These are phyloP conservation scores for Bryum argenteum DNA, from an alignment of 225 moss, liverwort and hornwort species.

Conservation along the genomic window DNA sequence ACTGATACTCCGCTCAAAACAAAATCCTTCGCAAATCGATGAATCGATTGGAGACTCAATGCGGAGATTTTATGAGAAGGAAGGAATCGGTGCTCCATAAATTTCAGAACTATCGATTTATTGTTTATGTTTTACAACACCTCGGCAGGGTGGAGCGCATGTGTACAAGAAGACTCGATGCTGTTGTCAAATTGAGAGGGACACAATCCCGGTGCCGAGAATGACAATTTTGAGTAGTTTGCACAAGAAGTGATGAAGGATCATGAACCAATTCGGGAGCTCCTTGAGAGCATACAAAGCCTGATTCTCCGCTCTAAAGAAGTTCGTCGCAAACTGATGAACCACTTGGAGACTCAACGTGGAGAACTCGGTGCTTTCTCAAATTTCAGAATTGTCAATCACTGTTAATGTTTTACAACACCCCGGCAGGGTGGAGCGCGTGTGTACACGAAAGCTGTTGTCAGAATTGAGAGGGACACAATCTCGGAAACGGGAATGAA, in stretches of 20 bases:
- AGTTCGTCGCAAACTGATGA: too few relatives aligned
- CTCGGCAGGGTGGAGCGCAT: constrained; percentile 23
- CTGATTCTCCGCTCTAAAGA: too few relatives aligned
- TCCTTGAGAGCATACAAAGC: constrained; percentile 9
- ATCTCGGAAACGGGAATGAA: background rate
- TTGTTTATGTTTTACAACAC: constrained; percentile 33
- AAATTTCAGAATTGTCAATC: too few relatives aligned
- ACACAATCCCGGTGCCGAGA: background rate
- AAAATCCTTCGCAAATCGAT: too few relatives aligned
- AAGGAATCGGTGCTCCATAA: too few relatives aligned
- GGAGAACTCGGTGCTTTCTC: too few relatives aligned
- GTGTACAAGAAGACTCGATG: constrained; percentile 25
- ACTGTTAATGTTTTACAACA: constrained; percentile 21
- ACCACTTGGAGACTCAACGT: too few relatives aligned
- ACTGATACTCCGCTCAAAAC: too few relatives aligned
- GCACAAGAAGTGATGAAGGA: constrained; percentile 4
- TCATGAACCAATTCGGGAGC: background rate
- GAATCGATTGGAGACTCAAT: too few relatives aligned
- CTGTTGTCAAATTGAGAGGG: constrained; percentile 20
- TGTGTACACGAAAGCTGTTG: constrained; percentile 23
- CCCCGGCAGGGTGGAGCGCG: constrained; percentile 24
- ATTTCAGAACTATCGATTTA: too few relatives aligned
- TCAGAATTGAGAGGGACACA: constrained; percentile 15
- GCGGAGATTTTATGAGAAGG: too few relatives aligned
- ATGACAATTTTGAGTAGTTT: background rate